Evolutionary conservation across 2,329 filamentous ascomycete genomes (phyloP), one percentile per base, ranked within the genome.

Genomic region (Calcarisporium arbuscula): DNA sequence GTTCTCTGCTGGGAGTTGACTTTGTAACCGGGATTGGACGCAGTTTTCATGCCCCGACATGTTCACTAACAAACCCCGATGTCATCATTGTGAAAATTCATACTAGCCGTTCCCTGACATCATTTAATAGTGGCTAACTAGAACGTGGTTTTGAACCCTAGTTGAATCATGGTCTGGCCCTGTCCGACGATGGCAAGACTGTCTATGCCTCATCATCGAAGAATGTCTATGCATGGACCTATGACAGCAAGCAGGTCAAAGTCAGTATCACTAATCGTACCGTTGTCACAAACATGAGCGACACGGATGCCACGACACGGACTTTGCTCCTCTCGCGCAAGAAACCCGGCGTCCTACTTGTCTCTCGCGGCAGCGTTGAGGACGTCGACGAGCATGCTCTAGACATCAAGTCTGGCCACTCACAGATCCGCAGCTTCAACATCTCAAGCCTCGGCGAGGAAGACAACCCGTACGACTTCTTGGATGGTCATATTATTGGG

Each of bases 341-440:
- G 20, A 57, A 65, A 7, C 68, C 74, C 1, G 72, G 70, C 15
- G 61, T 73, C 41, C 63, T 88, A 5, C 56, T 87, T 28, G 70
- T 87, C 26, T 82, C 74, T 26, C 71, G 79, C 39, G 82, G 83
- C 27, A 82, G 74, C 47, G 61, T 66, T 20, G 60, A 62, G 19
- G 85, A 87, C 51, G 62, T 82, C 19, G 82, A 88, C 51, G 51
- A 35, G 26, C 49, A 60, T 5, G 71, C 82, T 2, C 56, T 60
- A 10, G 56, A 74, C 37, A 51, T 71, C 19, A 52, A 52, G 4
- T 71, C 68, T 0, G 82, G 81, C 4, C 70, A 75, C 39, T 76
- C 75, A n/a, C 80, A 84, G 44, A 72, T 88, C 50, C 80, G 79
- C 41, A 73, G 74, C 21, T 73, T 70, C 47, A 62, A 70, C 48